phyloP scores from a whole-genome alignment of 805 yeast species.

The Starmerella bombicola region DNA sequence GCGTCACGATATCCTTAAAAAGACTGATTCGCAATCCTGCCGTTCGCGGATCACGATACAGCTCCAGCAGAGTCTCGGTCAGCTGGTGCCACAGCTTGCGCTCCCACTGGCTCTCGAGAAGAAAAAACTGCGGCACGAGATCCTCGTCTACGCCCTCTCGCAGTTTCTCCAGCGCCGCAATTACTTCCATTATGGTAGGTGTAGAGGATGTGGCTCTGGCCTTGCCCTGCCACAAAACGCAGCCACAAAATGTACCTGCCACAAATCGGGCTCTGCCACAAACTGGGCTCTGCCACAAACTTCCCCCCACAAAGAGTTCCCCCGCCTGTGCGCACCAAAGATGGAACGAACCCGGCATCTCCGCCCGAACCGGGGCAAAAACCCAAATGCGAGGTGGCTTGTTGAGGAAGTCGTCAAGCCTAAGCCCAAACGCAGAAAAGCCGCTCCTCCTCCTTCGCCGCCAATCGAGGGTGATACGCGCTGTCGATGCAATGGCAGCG shows the following conservation, averaged over 20 bases:
- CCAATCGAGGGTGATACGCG: constrained; percentile 12
- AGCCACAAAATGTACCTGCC: no score
- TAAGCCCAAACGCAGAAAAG: constrained; percentile 5
- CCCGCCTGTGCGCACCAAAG: not conserved
- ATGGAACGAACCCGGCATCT: constrained; percentile 10
- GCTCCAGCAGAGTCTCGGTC: constrained; percentile 49
- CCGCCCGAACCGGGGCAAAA: constrained; percentile 18
- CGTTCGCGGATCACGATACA: constrained; percentile 47
- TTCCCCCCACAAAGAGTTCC: no score
- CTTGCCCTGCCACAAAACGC: no score
- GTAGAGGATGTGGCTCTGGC: no score
- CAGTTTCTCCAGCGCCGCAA: constrained; percentile 30
- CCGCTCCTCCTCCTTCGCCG: not conserved
- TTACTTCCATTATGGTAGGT: not conserved
- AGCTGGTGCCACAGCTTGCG: constrained; percentile 92
- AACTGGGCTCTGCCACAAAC: no score
- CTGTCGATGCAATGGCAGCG: constrained; percentile 29
- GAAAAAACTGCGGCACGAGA: constrained; percentile 46
- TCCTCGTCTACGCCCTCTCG: constrained; percentile 57
- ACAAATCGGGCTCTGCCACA: no score
- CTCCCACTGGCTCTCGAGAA: constrained; percentile 74
- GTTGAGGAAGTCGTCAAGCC: constrained; percentile 7
- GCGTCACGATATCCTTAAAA: constrained; percentile 55
- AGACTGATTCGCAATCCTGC: constrained; percentile 48
- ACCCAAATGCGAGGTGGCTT: constrained; percentile 18